These are phyloP conservation scores for Leishmania aethiopica DNA, from an alignment of 208 protist species.

Conservation along the genomic window DNA sequence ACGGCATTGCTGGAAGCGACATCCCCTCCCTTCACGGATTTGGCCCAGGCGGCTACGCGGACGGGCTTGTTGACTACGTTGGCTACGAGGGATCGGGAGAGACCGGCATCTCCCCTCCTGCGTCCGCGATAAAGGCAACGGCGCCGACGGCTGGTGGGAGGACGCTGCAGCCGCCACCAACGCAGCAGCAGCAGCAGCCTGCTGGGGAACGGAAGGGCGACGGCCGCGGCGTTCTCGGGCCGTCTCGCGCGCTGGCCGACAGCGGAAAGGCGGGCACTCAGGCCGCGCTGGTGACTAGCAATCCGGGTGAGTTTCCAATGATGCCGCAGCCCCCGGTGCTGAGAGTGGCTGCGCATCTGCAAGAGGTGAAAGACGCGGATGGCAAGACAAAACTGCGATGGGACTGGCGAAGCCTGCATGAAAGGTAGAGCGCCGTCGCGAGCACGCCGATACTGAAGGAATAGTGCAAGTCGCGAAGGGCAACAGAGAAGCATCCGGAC, in stretches of 20 bases:
- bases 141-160: neutral
- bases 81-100: neutral
- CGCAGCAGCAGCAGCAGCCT: neutral
- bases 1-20: neutral
- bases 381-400: slow-evolving; percentile 5
- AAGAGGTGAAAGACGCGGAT: neutral
- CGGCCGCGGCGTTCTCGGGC: neutral
- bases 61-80: neutral
- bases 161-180: neutral
- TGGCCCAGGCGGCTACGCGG: neutral
- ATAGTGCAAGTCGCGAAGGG: neutral
- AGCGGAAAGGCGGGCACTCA: neutral
- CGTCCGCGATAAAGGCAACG: neutral
- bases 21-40: neutral
- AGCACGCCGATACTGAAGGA: neutral
- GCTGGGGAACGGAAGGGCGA: neutral
- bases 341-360: neutral
- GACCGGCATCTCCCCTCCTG: neutral
- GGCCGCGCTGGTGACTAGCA: neutral
- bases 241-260: neutral
- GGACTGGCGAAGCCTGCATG: slow-evolving; percentile 15
- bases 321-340: neutral
- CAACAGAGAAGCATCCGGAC: neutral
- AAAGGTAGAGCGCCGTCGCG: neutral
- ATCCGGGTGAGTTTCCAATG: neutral